Evolutionary conservation across 306 rosid species (phyloP).

Genomic region (Pterocarpus macrocarpus): DNA sequence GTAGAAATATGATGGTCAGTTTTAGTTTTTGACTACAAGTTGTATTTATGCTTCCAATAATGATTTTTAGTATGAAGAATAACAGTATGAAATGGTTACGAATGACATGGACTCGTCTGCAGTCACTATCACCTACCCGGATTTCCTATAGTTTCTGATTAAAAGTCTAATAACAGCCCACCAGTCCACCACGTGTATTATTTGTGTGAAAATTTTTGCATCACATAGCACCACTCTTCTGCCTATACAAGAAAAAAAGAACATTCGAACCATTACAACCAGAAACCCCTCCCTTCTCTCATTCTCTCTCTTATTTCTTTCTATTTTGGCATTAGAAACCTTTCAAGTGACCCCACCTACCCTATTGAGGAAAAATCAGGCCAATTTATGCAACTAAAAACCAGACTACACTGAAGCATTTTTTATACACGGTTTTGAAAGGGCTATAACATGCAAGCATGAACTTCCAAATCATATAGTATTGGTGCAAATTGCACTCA

Average conservation of each 20-base stretch:
- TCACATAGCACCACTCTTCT: not conserved
- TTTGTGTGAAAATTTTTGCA: no score
- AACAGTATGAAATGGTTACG: no score
- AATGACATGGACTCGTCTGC: no score
- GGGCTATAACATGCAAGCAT: constrained; percentile 19
- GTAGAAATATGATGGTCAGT: not conserved
- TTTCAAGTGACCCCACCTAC: not conserved
- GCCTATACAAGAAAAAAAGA: not conserved
- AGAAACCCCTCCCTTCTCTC: no score
- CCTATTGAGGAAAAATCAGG: not conserved
- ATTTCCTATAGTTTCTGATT: no score
- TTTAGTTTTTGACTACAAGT: not conserved
- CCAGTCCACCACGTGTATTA: no score
- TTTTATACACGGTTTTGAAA: constrained; percentile 29
- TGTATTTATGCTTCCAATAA: not conserved
- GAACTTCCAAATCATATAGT: constrained; percentile 3
- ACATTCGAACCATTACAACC: no score
- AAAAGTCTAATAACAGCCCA: no score
- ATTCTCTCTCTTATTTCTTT: not conserved
- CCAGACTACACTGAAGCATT: not conserved
- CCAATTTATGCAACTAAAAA: not conserved
- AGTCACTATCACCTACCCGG: no score
- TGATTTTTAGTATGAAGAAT: no score
- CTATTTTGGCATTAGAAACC: not conserved
- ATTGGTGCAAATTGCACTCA: not conserved